These are phyloP conservation scores for Letharia columbiana DNA, from an alignment of 495 filamentous ascomycete species.

Conservation along the genomic window DNA sequence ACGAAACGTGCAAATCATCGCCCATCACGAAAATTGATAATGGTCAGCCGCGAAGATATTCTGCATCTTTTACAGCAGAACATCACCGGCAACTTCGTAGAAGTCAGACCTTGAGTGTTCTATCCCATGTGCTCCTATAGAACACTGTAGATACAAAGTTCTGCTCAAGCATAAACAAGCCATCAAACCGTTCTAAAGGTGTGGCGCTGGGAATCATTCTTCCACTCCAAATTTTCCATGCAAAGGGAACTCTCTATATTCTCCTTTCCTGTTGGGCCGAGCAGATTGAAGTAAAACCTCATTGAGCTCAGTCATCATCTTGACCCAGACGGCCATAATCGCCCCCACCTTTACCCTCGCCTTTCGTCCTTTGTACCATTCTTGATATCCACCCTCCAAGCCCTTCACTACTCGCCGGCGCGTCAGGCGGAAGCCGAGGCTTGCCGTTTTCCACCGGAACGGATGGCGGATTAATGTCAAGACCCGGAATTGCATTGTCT, in stretches of 20 bases:
- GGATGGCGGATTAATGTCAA: slow-evolving; percentile 64
- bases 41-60: background rate
- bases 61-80: background rate
- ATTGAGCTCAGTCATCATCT: slow-evolving; percentile 43
- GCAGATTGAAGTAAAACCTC: slow-evolving; percentile 24
- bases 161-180: slow-evolving; percentile 6
- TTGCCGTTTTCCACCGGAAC: slow-evolving; percentile 43
- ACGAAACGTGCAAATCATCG: too few relatives aligned
- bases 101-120: background rate
- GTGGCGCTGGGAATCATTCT: slow-evolving; percentile 21
- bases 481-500: slow-evolving; percentile 58
- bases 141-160: slow-evolving; percentile 10
- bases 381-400: slow-evolving; percentile 63
- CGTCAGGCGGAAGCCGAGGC: slow-evolving; percentile 29
- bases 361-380: slow-evolving; percentile 48
- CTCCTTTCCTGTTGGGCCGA: slow-evolving; percentile 16
- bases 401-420: slow-evolving; percentile 39
- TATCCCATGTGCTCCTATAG: background rate
- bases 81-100: background rate
- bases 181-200: background rate
- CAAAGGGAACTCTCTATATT: slow-evolving; percentile 19
- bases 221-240: background rate
- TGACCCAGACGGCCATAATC: slow-evolving; percentile 60
- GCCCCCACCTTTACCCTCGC: slow-evolving; percentile 38
- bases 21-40: background rate